Evolutionary conservation across 345 rosid species (phyloP).

Genomic region (Erodium maritimum): DNA sequence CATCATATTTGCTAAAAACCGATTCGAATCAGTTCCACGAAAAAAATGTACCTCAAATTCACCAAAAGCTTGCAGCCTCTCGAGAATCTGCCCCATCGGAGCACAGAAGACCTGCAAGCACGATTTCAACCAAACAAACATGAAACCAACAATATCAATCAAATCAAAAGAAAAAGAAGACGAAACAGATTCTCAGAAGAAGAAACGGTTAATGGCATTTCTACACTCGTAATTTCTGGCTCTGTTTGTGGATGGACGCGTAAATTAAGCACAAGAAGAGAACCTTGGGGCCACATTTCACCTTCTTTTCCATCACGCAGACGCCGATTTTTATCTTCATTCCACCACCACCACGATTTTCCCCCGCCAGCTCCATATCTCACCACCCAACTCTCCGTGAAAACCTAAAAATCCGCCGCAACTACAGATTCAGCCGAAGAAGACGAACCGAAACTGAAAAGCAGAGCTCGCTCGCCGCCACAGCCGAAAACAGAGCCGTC

Average conservation of each 20-base stretch:
- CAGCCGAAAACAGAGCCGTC: background rate
- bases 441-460: background rate
- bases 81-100: constrained; percentile 82
- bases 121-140: background rate
- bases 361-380: constrained; percentile 7
- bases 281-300: constrained; percentile 44
- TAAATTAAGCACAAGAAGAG: constrained; percentile 6
- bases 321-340: constrained; percentile 45
- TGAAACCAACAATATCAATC: background rate
- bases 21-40: background rate
- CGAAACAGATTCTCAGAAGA: background rate
- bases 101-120: constrained; percentile 55
- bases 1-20: too few relatives aligned
- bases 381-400: background rate
- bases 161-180: background rate
- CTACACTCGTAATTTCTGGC: background rate
- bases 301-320: constrained; percentile 59
- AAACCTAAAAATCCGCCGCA: background rate
- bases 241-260: constrained; percentile 1
- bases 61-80: constrained; percentile 79
- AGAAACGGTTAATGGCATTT: background rate
- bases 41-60: constrained; percentile 67
- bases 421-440: background rate
- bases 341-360: constrained; percentile 5
- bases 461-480: background rate